These are phyloP conservation scores for Allium cepa DNA, from an alignment of 106 monocot genomes.

Conservation along the genomic window DNA sequence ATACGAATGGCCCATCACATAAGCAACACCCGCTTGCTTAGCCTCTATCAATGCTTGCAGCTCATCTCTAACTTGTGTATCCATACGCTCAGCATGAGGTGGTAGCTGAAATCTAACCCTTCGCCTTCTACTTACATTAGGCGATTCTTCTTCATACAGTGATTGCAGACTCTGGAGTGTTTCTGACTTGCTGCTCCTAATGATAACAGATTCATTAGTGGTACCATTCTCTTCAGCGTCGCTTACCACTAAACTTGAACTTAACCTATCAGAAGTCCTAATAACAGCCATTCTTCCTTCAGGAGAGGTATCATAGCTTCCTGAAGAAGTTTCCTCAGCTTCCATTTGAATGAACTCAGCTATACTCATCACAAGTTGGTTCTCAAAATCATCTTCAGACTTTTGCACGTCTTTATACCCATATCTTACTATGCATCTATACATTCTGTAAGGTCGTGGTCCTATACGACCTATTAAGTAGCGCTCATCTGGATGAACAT, in stretches of 20 bases:
- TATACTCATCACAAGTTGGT: constrained; percentile 58
- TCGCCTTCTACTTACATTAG: constrained; percentile 24
- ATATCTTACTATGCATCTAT: constrained; percentile 65
- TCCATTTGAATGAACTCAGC: constrained; percentile 79
- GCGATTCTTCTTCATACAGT: constrained; percentile 32
- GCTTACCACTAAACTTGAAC: constrained; percentile 30
- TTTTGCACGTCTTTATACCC: constrained; percentile 65
- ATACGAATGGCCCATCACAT: constrained; percentile 73
- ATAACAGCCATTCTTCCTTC: constrained; percentile 78
- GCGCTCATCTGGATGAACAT: constrained; percentile 45
- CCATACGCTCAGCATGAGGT: constrained; percentile 15
- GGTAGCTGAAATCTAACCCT: constrained; percentile 58
- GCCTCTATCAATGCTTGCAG: constrained; percentile 44
- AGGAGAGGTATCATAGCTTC: constrained; percentile 31
- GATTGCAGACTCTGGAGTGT: constrained; percentile 5
- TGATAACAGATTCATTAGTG: background rate
- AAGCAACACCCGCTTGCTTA: constrained; percentile 71
- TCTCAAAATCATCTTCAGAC: constrained; percentile 55
- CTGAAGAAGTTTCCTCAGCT: constrained; percentile 34
- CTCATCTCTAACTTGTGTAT: constrained; percentile 50
- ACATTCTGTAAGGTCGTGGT: constrained; percentile 50
- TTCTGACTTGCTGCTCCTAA: constrained; percentile 11
- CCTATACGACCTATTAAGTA: constrained; percentile 68
- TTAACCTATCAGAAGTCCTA: constrained; percentile 16
- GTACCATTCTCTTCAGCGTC: constrained; percentile 9